Percentiles rank a stretch among this genome's conserved stretches.
Conservation (phyloP, 164 flowering plant species). For the Platanus orientalis region DNA sequence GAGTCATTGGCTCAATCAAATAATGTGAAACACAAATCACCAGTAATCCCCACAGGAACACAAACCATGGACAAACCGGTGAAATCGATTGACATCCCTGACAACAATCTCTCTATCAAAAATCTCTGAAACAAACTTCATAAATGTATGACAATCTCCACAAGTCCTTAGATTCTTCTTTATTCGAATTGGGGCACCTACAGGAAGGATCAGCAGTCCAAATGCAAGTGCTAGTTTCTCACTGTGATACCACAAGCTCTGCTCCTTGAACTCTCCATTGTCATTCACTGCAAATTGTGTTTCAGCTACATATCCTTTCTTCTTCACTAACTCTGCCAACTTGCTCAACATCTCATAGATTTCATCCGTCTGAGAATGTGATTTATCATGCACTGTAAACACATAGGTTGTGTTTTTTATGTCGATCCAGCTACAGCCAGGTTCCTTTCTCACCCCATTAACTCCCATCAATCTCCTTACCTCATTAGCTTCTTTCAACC, state of each 20-base stretch:
- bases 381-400: slow-evolving; percentile 44
- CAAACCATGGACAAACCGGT: slow-evolving; percentile 26
- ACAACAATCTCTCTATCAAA: slow-evolving; percentile 35
- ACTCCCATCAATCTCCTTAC: slow-evolving; percentile 50
- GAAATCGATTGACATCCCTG: slow-evolving; percentile 38
- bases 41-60: slow-evolving; percentile 47
- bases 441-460: slow-evolving; percentile 43
- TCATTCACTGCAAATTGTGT: slow-evolving; percentile 33
- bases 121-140: slow-evolving; percentile 41
- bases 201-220: slow-evolving; percentile 31
- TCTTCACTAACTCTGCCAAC: slow-evolving; percentile 26
- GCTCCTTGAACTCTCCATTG: slow-evolving; percentile 28
- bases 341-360: slow-evolving; percentile 36
- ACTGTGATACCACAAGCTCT: slow-evolving; percentile 39
- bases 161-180: slow-evolving; percentile 50
- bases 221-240: slow-evolving; percentile 45
- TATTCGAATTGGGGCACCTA: slow-evolving; percentile 43
- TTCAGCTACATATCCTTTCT: slow-evolving; percentile 39
- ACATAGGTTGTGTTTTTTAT: slow-evolving; percentile 38
- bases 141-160: slow-evolving; percentile 51
- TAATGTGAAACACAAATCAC: slow-evolving; percentile 17
- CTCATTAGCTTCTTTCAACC: slow-evolving; percentile 46
- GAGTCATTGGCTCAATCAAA: too few relatives aligned
- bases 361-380: slow-evolving; percentile 35
- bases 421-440: slow-evolving; percentile 69